A percentile compares a stretch with the other conserved stretches of the same genome.
Conservation (phyloP, 202 grass and related monocot species). For the Musa balbisiana region DNA sequence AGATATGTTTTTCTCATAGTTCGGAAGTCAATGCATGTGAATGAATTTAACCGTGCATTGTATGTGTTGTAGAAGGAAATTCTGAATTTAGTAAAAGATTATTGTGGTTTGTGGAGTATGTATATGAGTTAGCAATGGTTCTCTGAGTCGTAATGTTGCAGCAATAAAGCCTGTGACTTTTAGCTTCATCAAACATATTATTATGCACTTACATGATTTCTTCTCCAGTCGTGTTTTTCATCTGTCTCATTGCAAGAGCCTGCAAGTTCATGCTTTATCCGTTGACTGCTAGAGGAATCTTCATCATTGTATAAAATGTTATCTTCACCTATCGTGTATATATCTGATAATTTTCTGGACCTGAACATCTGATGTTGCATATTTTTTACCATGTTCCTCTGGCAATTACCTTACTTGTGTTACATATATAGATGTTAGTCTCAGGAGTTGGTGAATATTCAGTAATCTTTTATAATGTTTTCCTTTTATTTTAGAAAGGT, state of each 20-base stretch:
- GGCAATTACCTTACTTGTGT: background rate
- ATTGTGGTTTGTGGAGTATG: background rate
- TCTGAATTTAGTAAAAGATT: background rate
- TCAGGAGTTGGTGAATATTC: conserved; percentile 15
- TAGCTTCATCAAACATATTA: background rate
- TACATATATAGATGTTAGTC: conserved; percentile 1
- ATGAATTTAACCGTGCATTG: background rate
- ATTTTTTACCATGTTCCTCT: background rate
- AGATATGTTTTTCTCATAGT: background rate
- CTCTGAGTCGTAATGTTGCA: background rate
- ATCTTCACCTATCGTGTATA: too few species aligned
- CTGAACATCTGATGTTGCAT: too few species aligned
- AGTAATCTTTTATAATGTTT: background rate
- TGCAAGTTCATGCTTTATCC: background rate
- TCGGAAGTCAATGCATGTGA: background rate
- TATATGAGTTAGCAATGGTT: background rate
- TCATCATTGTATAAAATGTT: too few species aligned
- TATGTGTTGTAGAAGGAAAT: background rate
- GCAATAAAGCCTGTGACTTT: background rate
- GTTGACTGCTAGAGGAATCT: background rate
- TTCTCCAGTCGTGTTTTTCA: background rate
- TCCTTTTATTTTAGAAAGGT: conserved; percentile 18
- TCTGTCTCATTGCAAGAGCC: background rate
- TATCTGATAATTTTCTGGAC: too few species aligned
- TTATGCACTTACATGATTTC: background rate